Percentiles rank a stretch among this genome's conserved stretches.
These are phyloP conservation scores for Tuber magnatum DNA, from an alignment of 495 filamentous ascomycete genomes.

Conservation along the genomic window DNA sequence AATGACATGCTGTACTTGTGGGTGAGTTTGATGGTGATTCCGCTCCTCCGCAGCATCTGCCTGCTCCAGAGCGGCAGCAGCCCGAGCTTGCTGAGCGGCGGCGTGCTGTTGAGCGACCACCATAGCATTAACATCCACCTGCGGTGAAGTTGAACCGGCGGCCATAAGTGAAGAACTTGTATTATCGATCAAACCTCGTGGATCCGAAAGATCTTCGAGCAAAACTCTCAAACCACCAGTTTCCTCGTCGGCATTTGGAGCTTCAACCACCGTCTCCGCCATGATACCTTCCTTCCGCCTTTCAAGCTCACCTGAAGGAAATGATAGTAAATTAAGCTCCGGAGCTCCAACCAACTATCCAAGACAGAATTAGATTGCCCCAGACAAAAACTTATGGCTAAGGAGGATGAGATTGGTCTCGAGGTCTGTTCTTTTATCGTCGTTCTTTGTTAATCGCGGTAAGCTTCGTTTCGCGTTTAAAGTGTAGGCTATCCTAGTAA, in stretches of 20 bases:
- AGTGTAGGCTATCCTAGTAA: neutral
- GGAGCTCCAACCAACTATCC: slow-evolving; percentile 15
- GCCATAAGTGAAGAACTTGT: slow-evolving; percentile 25
- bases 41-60: slow-evolving; percentile 32
- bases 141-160: slow-evolving; percentile 12
- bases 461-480: slow-evolving; percentile 6
- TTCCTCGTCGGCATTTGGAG: slow-evolving; percentile 28
- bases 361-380: neutral
- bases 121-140: slow-evolving; percentile 30
- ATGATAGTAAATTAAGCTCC: slow-evolving; percentile 12
- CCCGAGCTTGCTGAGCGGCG: slow-evolving; percentile 35
- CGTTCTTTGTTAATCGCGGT: slow-evolving; percentile 3
- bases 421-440: slow-evolving; percentile 2
- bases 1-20: slow-evolving; percentile 24
- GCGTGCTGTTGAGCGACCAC: slow-evolving; percentile 37
- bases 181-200: slow-evolving; percentile 5
- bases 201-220: slow-evolving; percentile 29
- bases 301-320: slow-evolving; percentile 18
- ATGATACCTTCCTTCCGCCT: slow-evolving; percentile 21
- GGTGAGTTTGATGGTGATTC: slow-evolving; percentile 23
- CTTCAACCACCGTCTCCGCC: slow-evolving; percentile 31
- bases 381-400: neutral
- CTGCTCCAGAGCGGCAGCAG: slow-evolving; percentile 37
- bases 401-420: slow-evolving; percentile 1
- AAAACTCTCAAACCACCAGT: slow-evolving; percentile 29